phyloP scores from a whole-genome alignment of 2,329 filamentous ascomycete species.

The Ampelomyces quisqualis region DNA sequence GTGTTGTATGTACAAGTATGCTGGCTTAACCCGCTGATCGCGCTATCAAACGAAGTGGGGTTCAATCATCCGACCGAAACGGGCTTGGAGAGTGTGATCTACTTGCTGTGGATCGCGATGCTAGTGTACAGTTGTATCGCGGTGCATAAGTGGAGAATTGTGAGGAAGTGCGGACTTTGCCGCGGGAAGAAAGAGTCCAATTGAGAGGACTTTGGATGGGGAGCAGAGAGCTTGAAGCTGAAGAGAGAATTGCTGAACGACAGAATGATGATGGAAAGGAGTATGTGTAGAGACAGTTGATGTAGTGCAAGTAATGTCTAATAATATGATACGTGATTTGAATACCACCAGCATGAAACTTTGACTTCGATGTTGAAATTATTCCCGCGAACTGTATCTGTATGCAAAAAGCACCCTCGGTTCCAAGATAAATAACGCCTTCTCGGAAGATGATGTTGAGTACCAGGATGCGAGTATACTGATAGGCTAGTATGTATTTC shows the following conservation, averaged over 20 bases:
- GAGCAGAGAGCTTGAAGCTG: no score
- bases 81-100: constrained; percentile 3
- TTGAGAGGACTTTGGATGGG: no score
- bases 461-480: no score
- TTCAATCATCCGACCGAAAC: constrained; percentile 3
- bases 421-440: no score
- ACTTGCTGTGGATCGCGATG: constrained; percentile 6
- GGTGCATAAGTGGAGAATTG: constrained; percentile 9
- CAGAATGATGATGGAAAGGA: not conserved
- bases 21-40: constrained; percentile 4
- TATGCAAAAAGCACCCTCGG: no score
- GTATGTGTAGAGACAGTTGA: not conserved
- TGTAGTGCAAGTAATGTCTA: not conserved
- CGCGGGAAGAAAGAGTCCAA: not conserved
- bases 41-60: constrained; percentile 1
- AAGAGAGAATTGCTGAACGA: no score
- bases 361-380: no score
- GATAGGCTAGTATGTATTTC: no score
- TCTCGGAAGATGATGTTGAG: no score
- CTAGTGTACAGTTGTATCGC: constrained; percentile 1
- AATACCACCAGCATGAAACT: no score
- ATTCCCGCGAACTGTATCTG: no score
- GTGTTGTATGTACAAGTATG: constrained; percentile 1
- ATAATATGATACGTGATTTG: not conserved
- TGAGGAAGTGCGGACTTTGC: not conserved